Conservation (phyloP, 495 filamentous ascomycete genomes). For the Aspergillus ellipticus region DNA sequence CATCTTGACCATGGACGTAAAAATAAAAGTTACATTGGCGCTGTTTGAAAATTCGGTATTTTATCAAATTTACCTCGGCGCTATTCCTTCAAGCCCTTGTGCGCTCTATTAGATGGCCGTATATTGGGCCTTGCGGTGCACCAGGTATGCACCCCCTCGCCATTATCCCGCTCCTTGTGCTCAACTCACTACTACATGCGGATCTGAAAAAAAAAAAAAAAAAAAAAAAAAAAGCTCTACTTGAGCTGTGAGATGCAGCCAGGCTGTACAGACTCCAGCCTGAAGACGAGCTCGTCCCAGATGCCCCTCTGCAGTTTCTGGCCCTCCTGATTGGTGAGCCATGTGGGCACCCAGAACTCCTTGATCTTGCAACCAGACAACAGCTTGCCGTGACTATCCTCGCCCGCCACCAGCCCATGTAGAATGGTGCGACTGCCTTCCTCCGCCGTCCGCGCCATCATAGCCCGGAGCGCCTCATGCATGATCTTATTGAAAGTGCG, state of each 20-base stretch:
- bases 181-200: too few species aligned
- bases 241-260: constrained; percentile 10
- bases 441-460: constrained; percentile 24
- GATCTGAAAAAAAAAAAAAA: too few species aligned
- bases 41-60: too few species aligned
- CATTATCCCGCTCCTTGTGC: too few species aligned
- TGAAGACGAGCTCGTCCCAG: constrained; percentile 32
- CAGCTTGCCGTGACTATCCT: constrained; percentile 22
- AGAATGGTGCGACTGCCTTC: constrained; percentile 26
- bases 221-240: too few species aligned
- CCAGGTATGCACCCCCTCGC: too few species aligned
- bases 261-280: constrained; percentile 16
- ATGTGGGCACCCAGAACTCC: constrained; percentile 24
- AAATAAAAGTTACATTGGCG: too few species aligned
- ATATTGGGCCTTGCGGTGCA: too few species aligned
- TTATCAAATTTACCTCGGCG: too few species aligned
- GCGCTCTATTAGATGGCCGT: too few species aligned
- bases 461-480: constrained; percentile 7
- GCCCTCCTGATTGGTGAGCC: constrained; percentile 29
- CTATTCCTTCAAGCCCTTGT: too few species aligned
- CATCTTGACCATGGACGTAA: too few species aligned
- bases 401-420: constrained; percentile 19
- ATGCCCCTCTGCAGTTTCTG: constrained; percentile 33
- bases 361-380: constrained; percentile 21
- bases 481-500: constrained; percentile 15